Base-by-base conservation (phyloP, 306 rosid species). In the Arachis stenosperma region DNA sequence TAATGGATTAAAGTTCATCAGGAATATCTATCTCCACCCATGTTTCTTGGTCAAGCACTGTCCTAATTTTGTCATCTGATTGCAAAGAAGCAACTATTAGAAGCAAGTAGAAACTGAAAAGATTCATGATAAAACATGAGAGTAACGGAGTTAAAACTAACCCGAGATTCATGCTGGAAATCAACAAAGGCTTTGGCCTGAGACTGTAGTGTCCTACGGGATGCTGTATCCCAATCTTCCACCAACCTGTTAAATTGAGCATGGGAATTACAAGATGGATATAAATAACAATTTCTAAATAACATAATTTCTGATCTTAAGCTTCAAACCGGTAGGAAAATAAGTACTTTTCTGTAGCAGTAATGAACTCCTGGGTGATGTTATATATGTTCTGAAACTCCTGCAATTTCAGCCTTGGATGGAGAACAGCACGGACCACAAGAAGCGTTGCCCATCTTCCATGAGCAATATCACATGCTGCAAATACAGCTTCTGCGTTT, bases 391-490 rank as follows among this genome's bases (percentile, higher is more conserved):
- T 84, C 46, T 91, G 81, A 81, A 95, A 95, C 79, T 95, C 99
- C 85, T 84, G 99, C 80, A 95, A 76, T 84, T 86, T 95, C 88
- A 95, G 86, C 86, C 81, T 95, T 11, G 99, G 99, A 87, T 95
- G 99, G 64, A 95, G 92, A 62, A 84, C 77, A 77, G 92, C 93
- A 78, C 99, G 97, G 70, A 95, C 99, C 63, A 98, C 99, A 65
- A 95, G 97, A 75, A 95, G 91, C 82, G 92, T 95, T 1, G 99
- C 99, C 99, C 99, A 95, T 87, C 99, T 88, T 82, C 99, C 99
- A 78, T 95, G 99, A 76, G 99, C 98, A 84, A 96, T 96, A 88
- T 95, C 99, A 76, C 98, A 95, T 55, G 99, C 99, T 70, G 99
- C 99, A 87, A 95, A 90, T 81, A 95, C 96, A 61, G 98, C 99